Base-by-base conservation (phyloP, 805 yeast species). In the Cyberlindnera nakhonratchasimensis region DNA sequence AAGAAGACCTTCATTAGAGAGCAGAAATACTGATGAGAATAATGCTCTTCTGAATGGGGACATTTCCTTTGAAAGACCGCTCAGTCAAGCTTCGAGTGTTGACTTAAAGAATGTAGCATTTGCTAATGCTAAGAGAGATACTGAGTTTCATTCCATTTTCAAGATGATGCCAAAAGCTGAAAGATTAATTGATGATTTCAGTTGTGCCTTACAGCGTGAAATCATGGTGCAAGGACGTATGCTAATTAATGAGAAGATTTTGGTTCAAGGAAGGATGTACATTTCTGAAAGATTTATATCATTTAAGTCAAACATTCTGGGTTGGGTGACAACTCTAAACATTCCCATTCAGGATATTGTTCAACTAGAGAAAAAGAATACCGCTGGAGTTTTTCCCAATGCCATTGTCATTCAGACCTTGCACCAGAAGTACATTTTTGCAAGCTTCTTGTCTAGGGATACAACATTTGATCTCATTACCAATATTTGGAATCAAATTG, bases 351-450 rank as follows among this genome's bases (percentile, higher is more conserved):
- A 75, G 37, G 96, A 89, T 43, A 78, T 93, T 31, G 74, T 76
- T 9, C 72, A 75, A 30, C 74, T 89, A 52, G 96, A 91, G 57
- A 86, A 87, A 62, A 83, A 79, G 49, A 71, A 79, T 21, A 87
- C 96, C 0, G 96, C 90, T 4, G 96, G 93, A 1, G 67, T 91
- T 11, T 88, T 91, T 56, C 96, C 96, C 24, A 91, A 90, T 60
- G 97, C 95, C 1, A 86, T 91, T 29, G 43, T 48, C 9, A 50
- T 55, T 7, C 58, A 55, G 34, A 52, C 57, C 7, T 24, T 55
- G 57, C 60, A 76, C 70, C 63, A 75, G 72, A 79, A 77, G 47
- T 86, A 89, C 53, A 74, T 77, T 13, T 90, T 91, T 69, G 96
- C 96, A 6, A 86, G 93, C 43, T 87, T 91, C 54, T 67, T 87